phyloP scores from a whole-genome alignment of 176 grass and related monocot genomes.

The Zoysia japonica region DNA sequence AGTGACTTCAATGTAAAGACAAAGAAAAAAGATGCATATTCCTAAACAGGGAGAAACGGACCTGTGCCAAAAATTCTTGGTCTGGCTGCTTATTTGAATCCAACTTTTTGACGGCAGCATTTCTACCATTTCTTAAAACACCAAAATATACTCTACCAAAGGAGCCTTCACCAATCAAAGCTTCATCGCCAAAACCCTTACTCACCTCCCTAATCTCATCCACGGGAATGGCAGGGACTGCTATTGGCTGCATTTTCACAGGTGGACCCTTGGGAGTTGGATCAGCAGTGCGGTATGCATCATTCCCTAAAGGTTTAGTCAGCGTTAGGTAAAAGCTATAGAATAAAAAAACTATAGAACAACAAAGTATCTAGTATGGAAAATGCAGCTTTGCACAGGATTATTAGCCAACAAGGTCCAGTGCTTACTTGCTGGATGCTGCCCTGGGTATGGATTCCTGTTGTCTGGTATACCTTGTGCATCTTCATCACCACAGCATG shows the following conservation, averaged over 20 bases:
- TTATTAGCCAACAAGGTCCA: background rate
- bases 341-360: background rate
- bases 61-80: slow-evolving; percentile 74
- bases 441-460: slow-evolving; percentile 46
- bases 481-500: slow-evolving; percentile 58
- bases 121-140: slow-evolving; percentile 70
- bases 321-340: slow-evolving; percentile 1
- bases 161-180: slow-evolving; percentile 81
- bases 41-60: slow-evolving; percentile 33
- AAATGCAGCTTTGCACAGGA: background rate
- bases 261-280: slow-evolving; percentile 61
- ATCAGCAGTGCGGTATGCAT: slow-evolving; percentile 57
- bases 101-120: slow-evolving; percentile 66
- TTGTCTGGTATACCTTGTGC: slow-evolving; percentile 52
- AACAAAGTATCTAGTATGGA: slow-evolving; percentile 7
- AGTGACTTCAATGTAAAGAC: background rate
- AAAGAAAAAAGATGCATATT: background rate
- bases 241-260: slow-evolving; percentile 75
- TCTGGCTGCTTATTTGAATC: slow-evolving; percentile 89
- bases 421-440: slow-evolving; percentile 57
- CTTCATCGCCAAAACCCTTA: slow-evolving; percentile 75
- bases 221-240: slow-evolving; percentile 60
- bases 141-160: slow-evolving; percentile 81
- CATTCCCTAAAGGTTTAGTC: slow-evolving; percentile 41
- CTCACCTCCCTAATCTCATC: slow-evolving; percentile 80